Conservation (phyloP, 2,329 filamentous ascomycete species). For the Westerdykella aurantiaca region DNA sequence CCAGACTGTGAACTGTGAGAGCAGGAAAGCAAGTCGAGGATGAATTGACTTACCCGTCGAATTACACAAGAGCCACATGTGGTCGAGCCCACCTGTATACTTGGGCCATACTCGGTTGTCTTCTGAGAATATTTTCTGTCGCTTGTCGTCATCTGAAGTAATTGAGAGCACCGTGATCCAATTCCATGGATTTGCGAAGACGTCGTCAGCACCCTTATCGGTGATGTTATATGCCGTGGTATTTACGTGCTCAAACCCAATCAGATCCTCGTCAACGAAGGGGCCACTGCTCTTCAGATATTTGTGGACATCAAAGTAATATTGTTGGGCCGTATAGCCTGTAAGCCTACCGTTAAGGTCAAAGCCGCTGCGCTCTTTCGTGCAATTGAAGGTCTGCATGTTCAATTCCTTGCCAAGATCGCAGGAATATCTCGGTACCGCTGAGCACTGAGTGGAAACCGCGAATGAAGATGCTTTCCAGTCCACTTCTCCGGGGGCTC, state of each 20-base stretch:
- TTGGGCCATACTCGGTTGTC: neutral
- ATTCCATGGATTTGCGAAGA: constrained; percentile 4
- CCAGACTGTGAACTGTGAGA: constrained; percentile 1
- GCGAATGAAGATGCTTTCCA: constrained; percentile 10
- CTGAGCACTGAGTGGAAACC: constrained; percentile 10
- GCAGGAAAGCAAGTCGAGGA: neutral
- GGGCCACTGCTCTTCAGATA: constrained; percentile 3
- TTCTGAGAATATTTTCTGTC: neutral
- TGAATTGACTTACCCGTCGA: constrained; percentile 4
- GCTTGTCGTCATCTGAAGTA: neutral
- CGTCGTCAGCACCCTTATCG: constrained; percentile 5
- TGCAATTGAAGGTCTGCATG: constrained; percentile 8
- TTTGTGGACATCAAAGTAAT: constrained; percentile 7
- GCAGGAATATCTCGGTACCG: constrained; percentile 7
- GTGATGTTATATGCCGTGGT: neutral
- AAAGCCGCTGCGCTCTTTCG: constrained; percentile 5
- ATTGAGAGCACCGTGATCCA: neutral
- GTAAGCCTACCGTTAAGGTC: constrained; percentile 9
- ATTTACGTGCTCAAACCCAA: neutral
- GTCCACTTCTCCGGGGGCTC: constrained; percentile 3
- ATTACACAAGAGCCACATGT: constrained; percentile 3
- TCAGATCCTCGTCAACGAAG: constrained; percentile 1
- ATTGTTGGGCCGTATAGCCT: constrained; percentile 1
- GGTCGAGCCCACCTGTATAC: neutral
- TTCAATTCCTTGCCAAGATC: neutral